phyloP scores from a whole-genome alignment of 2,329 filamentous ascomycete species.

The Aureobasidium sp. region DNA sequence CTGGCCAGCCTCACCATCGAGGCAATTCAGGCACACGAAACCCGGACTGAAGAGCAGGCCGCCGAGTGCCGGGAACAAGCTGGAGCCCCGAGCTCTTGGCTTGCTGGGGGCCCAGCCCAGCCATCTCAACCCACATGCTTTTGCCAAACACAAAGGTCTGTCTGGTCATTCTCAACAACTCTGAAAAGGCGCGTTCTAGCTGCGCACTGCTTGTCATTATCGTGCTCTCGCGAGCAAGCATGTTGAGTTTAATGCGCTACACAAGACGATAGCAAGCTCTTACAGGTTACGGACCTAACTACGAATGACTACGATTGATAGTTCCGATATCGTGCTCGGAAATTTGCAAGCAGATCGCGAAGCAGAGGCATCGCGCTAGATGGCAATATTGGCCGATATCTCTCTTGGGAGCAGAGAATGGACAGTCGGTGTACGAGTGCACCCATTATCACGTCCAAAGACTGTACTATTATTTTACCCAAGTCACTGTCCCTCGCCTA shows the following conservation, averaged over 20 bases:
- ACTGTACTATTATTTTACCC: no score
- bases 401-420: no score
- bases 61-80: constrained; percentile 8
- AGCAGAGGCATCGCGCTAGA: background rate
- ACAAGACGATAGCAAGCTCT: background rate
- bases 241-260: background rate
- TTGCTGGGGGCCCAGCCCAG: constrained; percentile 10
- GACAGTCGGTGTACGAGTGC: background rate
- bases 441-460: no score
- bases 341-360: constrained; percentile 2
- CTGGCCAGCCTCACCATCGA: background rate
- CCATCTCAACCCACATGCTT: constrained; percentile 6
- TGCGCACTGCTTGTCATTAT: background rate
- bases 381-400: background rate
- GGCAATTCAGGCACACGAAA: background rate
- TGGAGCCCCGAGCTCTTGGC: constrained; percentile 11
- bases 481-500: no score
- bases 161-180: background rate
- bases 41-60: background rate
- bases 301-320: background rate
- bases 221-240: background rate
- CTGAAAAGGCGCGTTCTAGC: background rate
- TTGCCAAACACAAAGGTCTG: background rate
- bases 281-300: background rate
- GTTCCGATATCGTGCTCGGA: background rate